phyloP scores from a whole-genome alignment of 768 basidiomycete species.

The Leccinum uliginosum region DNA sequence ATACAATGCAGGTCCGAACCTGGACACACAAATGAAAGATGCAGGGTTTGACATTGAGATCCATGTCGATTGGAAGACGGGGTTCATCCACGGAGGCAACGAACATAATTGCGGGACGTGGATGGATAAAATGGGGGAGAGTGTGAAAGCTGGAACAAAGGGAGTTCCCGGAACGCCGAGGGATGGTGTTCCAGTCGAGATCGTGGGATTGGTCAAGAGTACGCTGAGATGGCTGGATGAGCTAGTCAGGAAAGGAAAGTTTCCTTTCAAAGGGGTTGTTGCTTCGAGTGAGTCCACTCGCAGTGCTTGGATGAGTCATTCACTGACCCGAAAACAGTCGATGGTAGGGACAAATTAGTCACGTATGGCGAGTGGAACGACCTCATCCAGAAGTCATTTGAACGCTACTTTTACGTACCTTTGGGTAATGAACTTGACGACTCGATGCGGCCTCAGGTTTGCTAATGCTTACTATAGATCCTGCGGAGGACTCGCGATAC shows the following conservation, averaged over 20 bases:
- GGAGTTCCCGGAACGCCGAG: constrained; percentile 94
- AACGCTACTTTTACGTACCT: constrained; percentile 89
- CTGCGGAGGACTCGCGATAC: constrained; percentile 66
- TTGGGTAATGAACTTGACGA: constrained; percentile 40
- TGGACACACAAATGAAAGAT: constrained; percentile 96
- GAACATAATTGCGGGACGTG: constrained; percentile 86
- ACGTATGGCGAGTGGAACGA: constrained; percentile 90
- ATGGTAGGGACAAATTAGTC: constrained; percentile 62
- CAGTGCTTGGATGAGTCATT: not conserved
- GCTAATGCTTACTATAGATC: constrained; percentile 43
- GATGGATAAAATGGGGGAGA: constrained; percentile 99
- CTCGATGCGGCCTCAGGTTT: not conserved
- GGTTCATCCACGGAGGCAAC: constrained; percentile 86
- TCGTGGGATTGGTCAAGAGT: constrained; percentile 90
- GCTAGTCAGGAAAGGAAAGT: constrained; percentile 58
- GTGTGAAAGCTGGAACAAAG: constrained; percentile 85
- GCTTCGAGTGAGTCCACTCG: constrained; percentile 57
- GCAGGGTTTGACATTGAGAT: constrained; percentile 93
- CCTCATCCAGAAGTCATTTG: constrained; percentile 83
- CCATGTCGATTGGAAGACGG: constrained; percentile 93
- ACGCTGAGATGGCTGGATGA: constrained; percentile 84
- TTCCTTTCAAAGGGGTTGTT: constrained; percentile 89
- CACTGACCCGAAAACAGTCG: constrained; percentile 42
- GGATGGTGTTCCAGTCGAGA: constrained; percentile 95
- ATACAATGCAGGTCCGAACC: constrained; percentile 91